Evolutionary conservation across 2,329 filamentous ascomycete species (phyloP).

Genomic region (Exophiala calicioides): DNA sequence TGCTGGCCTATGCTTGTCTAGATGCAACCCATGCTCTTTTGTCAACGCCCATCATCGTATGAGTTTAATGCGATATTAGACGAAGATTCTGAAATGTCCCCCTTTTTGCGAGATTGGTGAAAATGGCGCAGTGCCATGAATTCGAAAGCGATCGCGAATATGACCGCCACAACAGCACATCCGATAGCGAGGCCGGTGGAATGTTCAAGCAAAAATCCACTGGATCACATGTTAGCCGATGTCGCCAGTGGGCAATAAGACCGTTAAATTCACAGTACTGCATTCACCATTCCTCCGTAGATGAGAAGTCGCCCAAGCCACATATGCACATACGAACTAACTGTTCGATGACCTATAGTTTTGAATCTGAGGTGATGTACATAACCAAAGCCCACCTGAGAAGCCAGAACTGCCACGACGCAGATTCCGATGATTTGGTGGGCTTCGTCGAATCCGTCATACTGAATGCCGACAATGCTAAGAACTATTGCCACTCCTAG

Average conservation of each 20-base stretch:
- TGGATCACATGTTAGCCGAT: neutral
- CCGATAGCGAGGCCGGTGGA: neutral
- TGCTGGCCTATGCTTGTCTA: no score
- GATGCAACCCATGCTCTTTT: no score
- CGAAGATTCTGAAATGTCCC: neutral
- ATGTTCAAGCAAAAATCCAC: neutral
- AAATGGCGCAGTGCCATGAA: conserved; percentile 7
- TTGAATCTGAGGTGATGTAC: conserved; percentile 39
- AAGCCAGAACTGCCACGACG: conserved; percentile 34
- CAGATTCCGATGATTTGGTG: conserved; percentile 51
- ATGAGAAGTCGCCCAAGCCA: conserved; percentile 30
- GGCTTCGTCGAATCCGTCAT: conserved; percentile 42
- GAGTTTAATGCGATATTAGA: conserved; percentile 5
- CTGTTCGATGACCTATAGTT: conserved; percentile 16
- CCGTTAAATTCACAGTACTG: conserved; percentile 6
- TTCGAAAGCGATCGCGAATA: conserved; percentile 2
- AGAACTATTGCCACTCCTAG: conserved; percentile 44
- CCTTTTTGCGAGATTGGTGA: neutral
- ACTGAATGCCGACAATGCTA: conserved; percentile 38
- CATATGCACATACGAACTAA: conserved; percentile 22
- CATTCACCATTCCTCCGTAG: conserved; percentile 21
- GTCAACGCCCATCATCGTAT: no score
- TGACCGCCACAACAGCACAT: neutral
- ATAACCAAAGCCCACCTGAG: conserved; percentile 39
- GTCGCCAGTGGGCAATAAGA: neutral